Conservation (phyloP, 2,329 filamentous ascomycete genomes). For the Karstenula rhodostoma region DNA sequence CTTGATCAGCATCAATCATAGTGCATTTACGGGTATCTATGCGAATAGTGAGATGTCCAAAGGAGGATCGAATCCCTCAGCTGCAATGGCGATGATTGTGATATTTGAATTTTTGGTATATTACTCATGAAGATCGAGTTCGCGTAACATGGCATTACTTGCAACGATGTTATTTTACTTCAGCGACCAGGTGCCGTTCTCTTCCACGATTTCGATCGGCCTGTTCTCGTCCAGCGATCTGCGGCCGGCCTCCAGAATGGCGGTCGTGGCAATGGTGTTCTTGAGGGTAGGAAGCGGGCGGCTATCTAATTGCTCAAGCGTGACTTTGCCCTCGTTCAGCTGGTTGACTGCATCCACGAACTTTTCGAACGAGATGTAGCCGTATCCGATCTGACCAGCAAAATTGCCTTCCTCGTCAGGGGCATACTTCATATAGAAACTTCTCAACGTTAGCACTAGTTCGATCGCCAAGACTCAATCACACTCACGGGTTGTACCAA, state of each 20-base stretch:
- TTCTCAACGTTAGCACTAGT: slow-evolving; percentile 31
- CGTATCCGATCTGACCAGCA: slow-evolving; percentile 87
- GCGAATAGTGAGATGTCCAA: too few species aligned
- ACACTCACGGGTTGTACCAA: slow-evolving; percentile 82
- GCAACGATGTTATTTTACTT: slow-evolving; percentile 48
- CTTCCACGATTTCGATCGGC: slow-evolving; percentile 75
- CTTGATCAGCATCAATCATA: too few species aligned
- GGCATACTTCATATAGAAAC: slow-evolving; percentile 92
- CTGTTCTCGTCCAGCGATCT: slow-evolving; percentile 84
- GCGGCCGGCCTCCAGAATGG: slow-evolving; percentile 87
- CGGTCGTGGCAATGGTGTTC: slow-evolving; percentile 91
- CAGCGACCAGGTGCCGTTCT: slow-evolving; percentile 73
- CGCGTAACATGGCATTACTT: background rate
- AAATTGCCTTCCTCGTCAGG: slow-evolving; percentile 97
- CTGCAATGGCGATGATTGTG: background rate
- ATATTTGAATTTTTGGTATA: background rate
- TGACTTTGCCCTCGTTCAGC: slow-evolving; percentile 77
- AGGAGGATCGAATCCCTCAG: background rate
- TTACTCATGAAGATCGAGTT: background rate
- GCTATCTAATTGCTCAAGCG: slow-evolving; percentile 77
- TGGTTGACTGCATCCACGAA: slow-evolving; percentile 87
- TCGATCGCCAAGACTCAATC: background rate
- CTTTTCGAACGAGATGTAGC: slow-evolving; percentile 94
- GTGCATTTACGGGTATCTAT: too few species aligned
- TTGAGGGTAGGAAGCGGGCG: slow-evolving; percentile 83